phyloP scores from a whole-genome alignment of 208 protist species.

The Trypanosoma congolense region DNA sequence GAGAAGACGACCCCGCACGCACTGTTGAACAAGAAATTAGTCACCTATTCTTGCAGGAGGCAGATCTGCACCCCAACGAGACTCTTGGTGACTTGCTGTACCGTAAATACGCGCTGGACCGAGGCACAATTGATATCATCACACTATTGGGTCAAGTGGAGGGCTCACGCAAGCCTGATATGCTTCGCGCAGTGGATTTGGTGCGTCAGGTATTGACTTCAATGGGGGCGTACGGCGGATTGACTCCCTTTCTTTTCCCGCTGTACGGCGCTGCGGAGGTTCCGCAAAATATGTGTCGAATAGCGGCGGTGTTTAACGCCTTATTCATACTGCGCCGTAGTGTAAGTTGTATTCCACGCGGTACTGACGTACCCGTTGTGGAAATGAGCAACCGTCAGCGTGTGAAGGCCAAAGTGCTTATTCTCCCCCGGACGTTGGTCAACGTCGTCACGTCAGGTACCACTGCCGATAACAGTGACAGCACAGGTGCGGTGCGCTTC shows the following conservation, averaged over 20 bases:
- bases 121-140: conserved; percentile 40
- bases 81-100: conserved; percentile 41
- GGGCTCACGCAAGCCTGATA: conserved; percentile 2
- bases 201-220: conserved; percentile 66
- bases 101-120: conserved; percentile 42
- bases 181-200: conserved; percentile 37
- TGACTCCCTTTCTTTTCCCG: conserved; percentile 72
- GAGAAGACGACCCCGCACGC: conserved; percentile 26
- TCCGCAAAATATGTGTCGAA: conserved; percentile 81
- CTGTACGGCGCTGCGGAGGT: conserved; percentile 83
- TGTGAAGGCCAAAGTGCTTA: conserved; percentile 50
- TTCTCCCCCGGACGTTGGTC: conserved; percentile 33
- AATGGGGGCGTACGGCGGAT: conserved; percentile 63
- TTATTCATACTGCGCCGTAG: conserved; percentile 71
- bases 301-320: conserved; percentile 80
- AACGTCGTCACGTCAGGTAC: not conserved
- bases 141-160: conserved; percentile 67
- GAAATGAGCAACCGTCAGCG: conserved; percentile 79
- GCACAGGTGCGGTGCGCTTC: conserved; percentile 20
- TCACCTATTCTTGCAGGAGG: not conserved
- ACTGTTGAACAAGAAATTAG: conserved; percentile 5
- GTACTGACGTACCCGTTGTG: conserved; percentile 33
- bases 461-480: not conserved
- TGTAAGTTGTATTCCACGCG: conserved; percentile 31
- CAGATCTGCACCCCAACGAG: conserved; percentile 14